A percentile compares a stretch with the other conserved stretches of the same genome.
Evolutionary conservation across 2,329 filamentous ascomycete species (phyloP).

Genomic region (Microdochium bolleyi): DNA sequence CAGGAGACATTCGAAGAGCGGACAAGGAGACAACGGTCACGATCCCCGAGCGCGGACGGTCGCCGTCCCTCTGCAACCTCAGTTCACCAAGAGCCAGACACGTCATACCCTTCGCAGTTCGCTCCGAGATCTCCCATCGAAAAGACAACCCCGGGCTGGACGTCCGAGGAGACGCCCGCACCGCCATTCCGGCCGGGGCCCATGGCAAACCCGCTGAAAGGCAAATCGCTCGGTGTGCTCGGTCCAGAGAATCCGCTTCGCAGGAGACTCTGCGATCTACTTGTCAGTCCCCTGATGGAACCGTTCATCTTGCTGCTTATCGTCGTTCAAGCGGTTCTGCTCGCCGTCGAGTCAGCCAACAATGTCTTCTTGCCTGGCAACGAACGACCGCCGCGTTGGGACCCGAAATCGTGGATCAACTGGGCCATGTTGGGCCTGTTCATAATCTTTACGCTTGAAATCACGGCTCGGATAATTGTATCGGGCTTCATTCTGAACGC

Average conservation of each 20-base stretch:
- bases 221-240: conserved; percentile 80
- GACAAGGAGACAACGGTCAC: conserved; percentile 52
- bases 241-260: conserved; percentile 69
- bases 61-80: conserved; percentile 37
- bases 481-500: conserved; percentile 91
- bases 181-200: conserved; percentile 23
- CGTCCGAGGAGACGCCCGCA: conserved; percentile 18
- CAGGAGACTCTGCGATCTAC: conserved; percentile 67
- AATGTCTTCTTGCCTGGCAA: conserved; percentile 60
- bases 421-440: conserved; percentile 79
- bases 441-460: conserved; percentile 80
- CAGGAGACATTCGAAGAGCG: conserved; percentile 72
- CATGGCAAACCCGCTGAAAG: conserved; percentile 71
- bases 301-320: conserved; percentile 83
- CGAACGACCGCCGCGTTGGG: conserved; percentile 57
- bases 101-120: conserved; percentile 43
- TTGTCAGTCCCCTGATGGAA: conserved; percentile 83
- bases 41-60: conserved; percentile 42
- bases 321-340: conserved; percentile 76
- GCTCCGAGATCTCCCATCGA: conserved; percentile 33
- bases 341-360: conserved; percentile 73
- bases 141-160: conserved; percentile 30
- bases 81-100: conserved; percentile 33
- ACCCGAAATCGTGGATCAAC: conserved; percentile 56
- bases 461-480: conserved; percentile 77